phyloP scores from a whole-genome alignment of 2,329 filamentous ascomycete genomes.

The Alternaria infectoria region DNA sequence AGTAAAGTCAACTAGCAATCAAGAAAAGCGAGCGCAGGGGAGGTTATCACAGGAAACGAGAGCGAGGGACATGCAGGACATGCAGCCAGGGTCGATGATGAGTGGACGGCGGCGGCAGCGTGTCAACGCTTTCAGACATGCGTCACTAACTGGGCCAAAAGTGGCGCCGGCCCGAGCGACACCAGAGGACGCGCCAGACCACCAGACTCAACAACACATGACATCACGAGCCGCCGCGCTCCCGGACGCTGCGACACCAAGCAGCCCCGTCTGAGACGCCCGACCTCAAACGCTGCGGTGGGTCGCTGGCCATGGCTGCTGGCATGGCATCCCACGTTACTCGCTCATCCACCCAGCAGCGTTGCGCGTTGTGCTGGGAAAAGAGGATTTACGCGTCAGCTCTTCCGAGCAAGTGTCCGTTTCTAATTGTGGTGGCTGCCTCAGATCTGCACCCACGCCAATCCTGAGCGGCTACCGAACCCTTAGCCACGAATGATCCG shows the following conservation, averaged over 20 bases:
- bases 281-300: slow-evolving; percentile 1
- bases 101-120: background rate
- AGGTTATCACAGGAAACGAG: slow-evolving; percentile 4
- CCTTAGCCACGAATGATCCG: background rate
- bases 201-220: slow-evolving; percentile 3
- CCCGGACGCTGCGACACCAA: slow-evolving; percentile 1
- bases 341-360: background rate
- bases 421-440: slow-evolving; percentile 4
- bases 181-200: background rate
- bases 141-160: slow-evolving; percentile 5
- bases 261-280: background rate
- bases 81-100: slow-evolving; percentile 6
- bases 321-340: background rate
- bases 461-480: background rate
- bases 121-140: slow-evolving; percentile 1
- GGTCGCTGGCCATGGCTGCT: background rate
- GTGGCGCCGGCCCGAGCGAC: background rate
- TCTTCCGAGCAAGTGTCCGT: background rate
- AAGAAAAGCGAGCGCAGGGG: slow-evolving; percentile 1
- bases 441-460: slow-evolving; percentile 4
- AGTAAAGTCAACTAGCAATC: slow-evolving; percentile 7
- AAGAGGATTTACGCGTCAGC: slow-evolving; percentile 10
- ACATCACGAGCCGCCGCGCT: slow-evolving; percentile 10
- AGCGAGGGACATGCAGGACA: background rate
- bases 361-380: slow-evolving; percentile 3